Percentiles rank a stretch among this genome's conserved stretches.
Evolutionary conservation across 2,329 filamentous ascomycete species (phyloP).

Genomic region (Tympanopsis confertula): DNA sequence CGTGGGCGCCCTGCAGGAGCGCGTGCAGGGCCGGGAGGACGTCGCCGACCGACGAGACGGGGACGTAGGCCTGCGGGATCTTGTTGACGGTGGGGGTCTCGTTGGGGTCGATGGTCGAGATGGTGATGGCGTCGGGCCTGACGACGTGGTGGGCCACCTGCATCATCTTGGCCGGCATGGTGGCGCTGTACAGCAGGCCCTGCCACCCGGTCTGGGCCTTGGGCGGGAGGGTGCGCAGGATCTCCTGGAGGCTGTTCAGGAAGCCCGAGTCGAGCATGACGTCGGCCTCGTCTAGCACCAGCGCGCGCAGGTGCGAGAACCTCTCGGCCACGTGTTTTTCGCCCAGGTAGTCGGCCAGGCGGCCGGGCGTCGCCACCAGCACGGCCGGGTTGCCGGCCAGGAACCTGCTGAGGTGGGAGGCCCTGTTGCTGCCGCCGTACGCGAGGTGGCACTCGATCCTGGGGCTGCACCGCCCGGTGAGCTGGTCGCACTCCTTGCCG

Average conservation of each 20-base stretch:
- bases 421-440: constrained; percentile 53
- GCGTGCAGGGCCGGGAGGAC: constrained; percentile 46
- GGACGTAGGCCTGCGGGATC: constrained; percentile 50
- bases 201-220: constrained; percentile 57
- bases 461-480: constrained; percentile 50
- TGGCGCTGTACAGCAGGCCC: constrained; percentile 62
- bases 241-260: constrained; percentile 63
- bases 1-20: constrained; percentile 32
- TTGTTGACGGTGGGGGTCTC: constrained; percentile 51
- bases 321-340: constrained; percentile 53
- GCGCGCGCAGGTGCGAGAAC: constrained; percentile 58
- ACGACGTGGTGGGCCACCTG: constrained; percentile 53
- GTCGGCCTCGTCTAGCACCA: constrained; percentile 62
- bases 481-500: constrained; percentile 55
- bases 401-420: constrained; percentile 36
- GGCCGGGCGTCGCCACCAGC: constrained; percentile 58
- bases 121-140: constrained; percentile 54
- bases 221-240: constrained; percentile 58
- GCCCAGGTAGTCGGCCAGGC: constrained; percentile 62
- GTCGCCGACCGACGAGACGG: constrained; percentile 48
- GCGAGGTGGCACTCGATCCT: constrained; percentile 49
- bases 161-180: constrained; percentile 60
- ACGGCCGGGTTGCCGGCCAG: constrained; percentile 51
- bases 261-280: constrained; percentile 69
- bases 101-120: constrained; percentile 47